Evolutionary conservation across 306 rosid genomes (phyloP), one percentile per base, ranked within the genome.

Genomic region (Herpetospermum pedunculosum): DNA sequence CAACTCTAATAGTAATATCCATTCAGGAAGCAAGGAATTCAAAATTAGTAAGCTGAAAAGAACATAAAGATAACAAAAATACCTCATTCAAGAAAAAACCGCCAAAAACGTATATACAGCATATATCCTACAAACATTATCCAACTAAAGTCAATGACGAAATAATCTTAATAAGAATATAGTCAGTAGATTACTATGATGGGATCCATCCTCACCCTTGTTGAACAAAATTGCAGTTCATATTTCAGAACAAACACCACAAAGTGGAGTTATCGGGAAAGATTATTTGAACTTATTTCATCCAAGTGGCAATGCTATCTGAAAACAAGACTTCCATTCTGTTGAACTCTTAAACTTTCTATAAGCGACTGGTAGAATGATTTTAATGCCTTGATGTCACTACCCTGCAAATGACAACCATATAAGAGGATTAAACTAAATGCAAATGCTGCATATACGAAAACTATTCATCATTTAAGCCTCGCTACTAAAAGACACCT

Each of bases 261-360:
- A 77, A 80, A 80, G 23, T 53, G 59, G 72, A 13, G 53, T 67
- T 21, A 28, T 48, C 40, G 29, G 85, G 75, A 79, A 76, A 28
- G n/a, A 60, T 25, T 67, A 72, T 11, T 21, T n/a, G n/a, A 63
- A 57, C 25, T 57, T 63, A 40, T 35, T 70, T 77, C 58, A 64
- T 74, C 73, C 55, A 58, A n/a, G 46, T 53, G 76, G 46, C 46
- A n/a, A 83, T 87, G 96, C 96, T 94, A 94, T 89, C 98, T 89
- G 81, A 89, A 90, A 81, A 84, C 87, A 76, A 88, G 89, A 80
- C 88, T 92, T 70, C 94, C 97, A 68, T 92, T 92, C 84, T 85
- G 93, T 84, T 89, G 97, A 76, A 58, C 40, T 81, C 96, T 91
- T 81, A 89, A 84, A 77, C 80, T 94, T 84, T 94, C 98, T 70